Percentiles rank a stretch among this genome's conserved stretches.
These are phyloP conservation scores for Metroxylon sagu DNA, from an alignment of 176 grass and related monocot species.

Conservation along the genomic window DNA sequence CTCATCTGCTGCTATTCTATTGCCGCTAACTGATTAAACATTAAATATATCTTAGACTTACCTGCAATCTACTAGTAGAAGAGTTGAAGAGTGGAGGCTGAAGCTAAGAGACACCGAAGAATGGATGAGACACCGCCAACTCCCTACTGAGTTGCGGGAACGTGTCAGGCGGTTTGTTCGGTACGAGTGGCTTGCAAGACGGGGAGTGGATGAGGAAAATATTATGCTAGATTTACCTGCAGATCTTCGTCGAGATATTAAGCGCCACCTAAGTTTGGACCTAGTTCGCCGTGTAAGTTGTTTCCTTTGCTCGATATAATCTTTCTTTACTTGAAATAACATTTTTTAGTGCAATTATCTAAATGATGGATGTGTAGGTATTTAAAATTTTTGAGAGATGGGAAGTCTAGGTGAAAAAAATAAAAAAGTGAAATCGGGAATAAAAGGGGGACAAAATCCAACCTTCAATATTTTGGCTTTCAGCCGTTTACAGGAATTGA, in stretches of 20 bases:
- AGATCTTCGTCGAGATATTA: slow-evolving; percentile 38
- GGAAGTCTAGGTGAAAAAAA: too few species aligned
- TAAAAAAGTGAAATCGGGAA: too few species aligned
- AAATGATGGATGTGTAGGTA: too few species aligned
- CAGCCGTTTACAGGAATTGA: too few species aligned
- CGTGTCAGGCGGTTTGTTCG: slow-evolving; percentile 16
- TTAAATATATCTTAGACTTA: slow-evolving; percentile 23
- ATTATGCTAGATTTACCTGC: slow-evolving; percentile 30
- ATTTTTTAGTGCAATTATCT: too few species aligned
- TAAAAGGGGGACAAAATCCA: too few species aligned
- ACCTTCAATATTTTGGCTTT: too few species aligned
- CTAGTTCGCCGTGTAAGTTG: slow-evolving; percentile 34
- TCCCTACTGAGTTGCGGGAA: slow-evolving; percentile 25
- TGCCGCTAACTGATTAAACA: not conserved
- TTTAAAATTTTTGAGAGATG: too few species aligned
- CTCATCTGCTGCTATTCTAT: too few species aligned
- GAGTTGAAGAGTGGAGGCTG: slow-evolving; percentile 39
- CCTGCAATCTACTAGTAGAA: slow-evolving; percentile 30
- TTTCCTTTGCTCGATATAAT: too few species aligned
- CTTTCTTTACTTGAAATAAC: too few species aligned
- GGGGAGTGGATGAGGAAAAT: slow-evolving; percentile 33
- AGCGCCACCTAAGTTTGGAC: slow-evolving; percentile 37
- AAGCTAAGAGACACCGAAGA: slow-evolving; percentile 38
- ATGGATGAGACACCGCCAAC: slow-evolving; percentile 42
- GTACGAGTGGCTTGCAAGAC: slow-evolving; percentile 39